These are phyloP conservation scores for Citrus cavaleriei DNA, from an alignment of 345 rosid species.

Conservation along the genomic window DNA sequence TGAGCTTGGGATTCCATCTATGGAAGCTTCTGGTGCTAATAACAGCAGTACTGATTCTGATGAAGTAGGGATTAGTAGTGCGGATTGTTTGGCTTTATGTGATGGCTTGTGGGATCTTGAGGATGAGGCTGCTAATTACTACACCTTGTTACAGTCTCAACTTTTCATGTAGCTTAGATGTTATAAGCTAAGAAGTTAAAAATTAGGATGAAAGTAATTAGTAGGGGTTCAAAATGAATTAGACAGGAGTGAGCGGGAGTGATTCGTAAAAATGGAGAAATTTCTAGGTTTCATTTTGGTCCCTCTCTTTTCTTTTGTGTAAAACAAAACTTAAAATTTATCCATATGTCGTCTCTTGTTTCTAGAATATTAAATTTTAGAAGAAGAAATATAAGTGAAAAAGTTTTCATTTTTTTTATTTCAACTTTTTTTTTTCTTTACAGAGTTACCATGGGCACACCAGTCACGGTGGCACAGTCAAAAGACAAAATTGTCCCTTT, in stretches of 20 bases:
- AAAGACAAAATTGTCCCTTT: too few species aligned
- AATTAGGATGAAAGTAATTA: background rate
- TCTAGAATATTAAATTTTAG: conserved; percentile 3
- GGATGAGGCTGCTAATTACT: conserved; percentile 67
- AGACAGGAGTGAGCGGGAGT: conserved; percentile 3
- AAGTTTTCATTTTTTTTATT: too few species aligned
- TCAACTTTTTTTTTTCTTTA: background rate
- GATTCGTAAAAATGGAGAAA: conserved; percentile 9
- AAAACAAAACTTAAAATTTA: background rate
- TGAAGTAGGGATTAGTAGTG: conserved; percentile 22
- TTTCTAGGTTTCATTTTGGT: conserved; percentile 20
- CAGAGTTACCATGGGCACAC: background rate
- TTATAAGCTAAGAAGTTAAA: background rate
- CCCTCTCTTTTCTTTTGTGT: background rate
- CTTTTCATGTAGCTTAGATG: conserved; percentile 41
- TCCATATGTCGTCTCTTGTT: background rate
- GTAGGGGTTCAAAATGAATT: conserved; percentile 10
- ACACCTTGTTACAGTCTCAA: conserved; percentile 57
- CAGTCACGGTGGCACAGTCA: too few species aligned
- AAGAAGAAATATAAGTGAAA: background rate
- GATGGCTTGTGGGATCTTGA: conserved; percentile 79
- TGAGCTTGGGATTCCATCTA: conserved; percentile 80
- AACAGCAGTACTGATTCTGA: conserved; percentile 12
- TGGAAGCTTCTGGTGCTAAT: conserved; percentile 14
- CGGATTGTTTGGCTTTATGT: conserved; percentile 34